Percentiles rank a stretch among this genome's conserved stretches.
phyloP scores from a whole-genome alignment of 345 rosid species.

The Ceriops decandra region DNA sequence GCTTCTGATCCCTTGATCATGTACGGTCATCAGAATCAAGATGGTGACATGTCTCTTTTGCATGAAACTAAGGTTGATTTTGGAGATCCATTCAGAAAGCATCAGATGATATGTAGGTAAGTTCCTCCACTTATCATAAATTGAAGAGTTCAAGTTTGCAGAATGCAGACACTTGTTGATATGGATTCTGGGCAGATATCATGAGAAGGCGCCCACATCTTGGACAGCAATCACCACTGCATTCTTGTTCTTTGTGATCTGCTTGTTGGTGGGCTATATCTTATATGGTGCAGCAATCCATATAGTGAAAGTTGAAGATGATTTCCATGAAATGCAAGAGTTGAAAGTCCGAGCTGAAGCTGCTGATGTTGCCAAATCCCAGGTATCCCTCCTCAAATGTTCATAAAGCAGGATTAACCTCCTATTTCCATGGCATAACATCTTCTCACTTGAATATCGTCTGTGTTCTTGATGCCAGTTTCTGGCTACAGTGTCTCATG shows the following conservation, averaged over 20 bases:
- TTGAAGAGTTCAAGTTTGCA: constrained; percentile 6
- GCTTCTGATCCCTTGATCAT: constrained; percentile 77
- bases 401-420: neutral
- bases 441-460: constrained; percentile 7
- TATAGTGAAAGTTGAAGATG: constrained; percentile 90
- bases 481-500: constrained; percentile 97
- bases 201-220: constrained; percentile 68
- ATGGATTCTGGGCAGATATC: constrained; percentile 54
- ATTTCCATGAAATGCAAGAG: constrained; percentile 75
- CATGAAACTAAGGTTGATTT: constrained; percentile 88
- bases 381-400: constrained; percentile 33
- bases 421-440: constrained; percentile 2
- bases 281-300: constrained; percentile 70
- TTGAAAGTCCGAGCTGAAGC: constrained; percentile 90
- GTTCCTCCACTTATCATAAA: constrained; percentile 14
- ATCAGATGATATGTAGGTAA: constrained; percentile 88
- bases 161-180: constrained; percentile 13
- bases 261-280: constrained; percentile 74
- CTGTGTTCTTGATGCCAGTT: constrained; percentile 47
- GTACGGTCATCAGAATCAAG: constrained; percentile 84
- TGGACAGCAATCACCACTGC: constrained; percentile 73
- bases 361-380: constrained; percentile 97
- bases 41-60: constrained; percentile 64
- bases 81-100: constrained; percentile 94
- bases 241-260: constrained; percentile 65